A percentile compares a stretch with the other conserved stretches of the same genome.
phyloP scores from a whole-genome alignment of 2,329 filamentous ascomycete genomes.

The Didymella segeticola region DNA sequence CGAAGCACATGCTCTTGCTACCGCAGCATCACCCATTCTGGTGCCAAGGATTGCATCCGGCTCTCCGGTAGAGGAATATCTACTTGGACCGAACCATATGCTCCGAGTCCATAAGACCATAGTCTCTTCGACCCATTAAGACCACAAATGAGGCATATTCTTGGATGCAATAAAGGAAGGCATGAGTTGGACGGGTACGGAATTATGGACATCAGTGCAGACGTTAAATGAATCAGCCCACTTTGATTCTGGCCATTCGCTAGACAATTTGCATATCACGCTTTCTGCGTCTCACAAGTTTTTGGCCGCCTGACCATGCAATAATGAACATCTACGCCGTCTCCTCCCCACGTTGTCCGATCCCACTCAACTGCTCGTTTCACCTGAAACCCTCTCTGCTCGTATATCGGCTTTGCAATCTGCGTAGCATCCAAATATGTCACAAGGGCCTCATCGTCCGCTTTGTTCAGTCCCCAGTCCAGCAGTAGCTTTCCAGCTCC shows the following conservation, averaged over 20 bases:
- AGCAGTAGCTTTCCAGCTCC: conserved; percentile 50
- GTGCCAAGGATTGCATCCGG: neutral
- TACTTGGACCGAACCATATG: neutral
- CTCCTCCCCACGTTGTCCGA: conserved; percentile 35
- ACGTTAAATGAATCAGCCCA: neutral
- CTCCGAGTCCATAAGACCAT: neutral
- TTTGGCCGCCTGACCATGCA: conserved; percentile 29
- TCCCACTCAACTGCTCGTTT: conserved; percentile 32
- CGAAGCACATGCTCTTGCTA: neutral
- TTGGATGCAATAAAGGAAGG: neutral
- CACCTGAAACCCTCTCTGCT: conserved; percentile 37
- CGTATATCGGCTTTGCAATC: conserved; percentile 50
- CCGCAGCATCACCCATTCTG: neutral
- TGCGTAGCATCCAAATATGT: conserved; percentile 52
- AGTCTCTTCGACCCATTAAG: neutral
- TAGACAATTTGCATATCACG: neutral
- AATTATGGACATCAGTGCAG: neutral
- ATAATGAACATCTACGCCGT: conserved; percentile 42
- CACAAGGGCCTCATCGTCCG: conserved; percentile 48
- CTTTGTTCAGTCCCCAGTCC: conserved; percentile 49
- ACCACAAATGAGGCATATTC: neutral
- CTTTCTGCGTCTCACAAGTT: neutral
- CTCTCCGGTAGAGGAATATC: neutral
- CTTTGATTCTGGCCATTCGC: too few relatives aligned
- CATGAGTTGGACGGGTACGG: neutral